Conservation (phyloP, 2,329 filamentous ascomycete genomes). For the Talaromyces piceae region DNA sequence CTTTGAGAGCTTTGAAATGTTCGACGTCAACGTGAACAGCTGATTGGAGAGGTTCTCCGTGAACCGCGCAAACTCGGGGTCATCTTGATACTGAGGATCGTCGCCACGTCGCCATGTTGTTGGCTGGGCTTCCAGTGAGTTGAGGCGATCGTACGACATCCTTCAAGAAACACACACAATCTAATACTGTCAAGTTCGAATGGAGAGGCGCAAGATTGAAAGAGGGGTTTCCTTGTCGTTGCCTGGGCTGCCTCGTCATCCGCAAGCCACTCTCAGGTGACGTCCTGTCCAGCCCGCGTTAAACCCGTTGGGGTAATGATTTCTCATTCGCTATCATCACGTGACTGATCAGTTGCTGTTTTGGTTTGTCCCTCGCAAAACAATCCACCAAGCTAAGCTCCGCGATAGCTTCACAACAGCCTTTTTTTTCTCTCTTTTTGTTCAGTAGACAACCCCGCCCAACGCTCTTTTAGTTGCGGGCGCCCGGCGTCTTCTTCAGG, state of each 20-base stretch:
- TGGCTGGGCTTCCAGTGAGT: conserved; percentile 72
- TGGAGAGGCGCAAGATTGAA: conserved; percentile 2
- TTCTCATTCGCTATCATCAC: conserved; percentile 3
- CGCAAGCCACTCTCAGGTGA: conserved; percentile 8
- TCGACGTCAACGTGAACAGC: conserved; percentile 80
- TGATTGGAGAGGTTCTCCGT: conserved; percentile 79
- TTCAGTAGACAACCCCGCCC: not conserved
- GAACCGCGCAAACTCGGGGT: conserved; percentile 81
- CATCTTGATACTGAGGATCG: conserved; percentile 73
- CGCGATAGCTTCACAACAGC: conserved; percentile 6
- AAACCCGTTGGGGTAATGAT: not conserved
- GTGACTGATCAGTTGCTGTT: conserved; percentile 13
- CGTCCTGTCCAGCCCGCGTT: conserved; percentile 2
- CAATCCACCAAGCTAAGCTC: conserved; percentile 6
- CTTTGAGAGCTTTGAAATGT: conserved; percentile 74
- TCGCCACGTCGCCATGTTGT: conserved; percentile 60
- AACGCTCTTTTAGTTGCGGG: not conserved
- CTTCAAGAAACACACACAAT: conserved; percentile 9
- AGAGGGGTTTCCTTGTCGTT: conserved; percentile 6
- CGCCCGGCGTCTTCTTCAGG: not conserved
- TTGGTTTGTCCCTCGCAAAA: conserved; percentile 12
- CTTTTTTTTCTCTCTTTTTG: conserved; percentile 1
- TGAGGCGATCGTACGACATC: conserved; percentile 91
- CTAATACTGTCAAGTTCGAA: not conserved
- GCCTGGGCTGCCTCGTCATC: conserved; percentile 10